These are phyloP conservation scores for Trifolium repens DNA, from an alignment of 306 rosid genomes.

Conservation along the genomic window DNA sequence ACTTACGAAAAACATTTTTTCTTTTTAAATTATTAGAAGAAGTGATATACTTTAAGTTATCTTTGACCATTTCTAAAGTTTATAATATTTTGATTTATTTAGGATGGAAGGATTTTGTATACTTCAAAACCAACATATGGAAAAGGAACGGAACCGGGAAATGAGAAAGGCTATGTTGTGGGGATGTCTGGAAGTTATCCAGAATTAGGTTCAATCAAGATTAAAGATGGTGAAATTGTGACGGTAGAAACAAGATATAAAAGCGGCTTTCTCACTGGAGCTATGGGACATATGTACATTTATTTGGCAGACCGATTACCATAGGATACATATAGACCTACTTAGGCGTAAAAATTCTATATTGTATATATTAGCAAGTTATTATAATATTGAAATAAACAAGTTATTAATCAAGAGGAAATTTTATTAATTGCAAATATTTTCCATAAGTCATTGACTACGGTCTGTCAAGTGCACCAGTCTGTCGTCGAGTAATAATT, in stretches of 20 bases:
- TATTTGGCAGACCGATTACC: conserved; percentile 12
- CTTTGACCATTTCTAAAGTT: no score
- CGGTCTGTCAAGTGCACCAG: no score
- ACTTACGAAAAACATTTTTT: not conserved
- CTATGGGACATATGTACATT: conserved; percentile 1
- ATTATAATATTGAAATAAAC: not conserved
- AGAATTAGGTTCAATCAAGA: conserved; percentile 7
- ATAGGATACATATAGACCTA: not conserved
- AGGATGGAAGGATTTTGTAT: conserved; percentile 18
- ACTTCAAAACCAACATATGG: conserved; percentile 20
- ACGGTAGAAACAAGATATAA: not conserved
- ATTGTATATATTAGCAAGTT: no score
- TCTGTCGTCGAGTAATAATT: no score
- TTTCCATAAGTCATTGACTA: no score
- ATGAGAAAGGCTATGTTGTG: conserved; percentile 1
- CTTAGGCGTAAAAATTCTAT: no score
- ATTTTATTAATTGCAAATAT: no score
- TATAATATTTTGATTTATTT: not conserved
- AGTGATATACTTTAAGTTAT: not conserved
- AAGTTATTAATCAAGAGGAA: not conserved
- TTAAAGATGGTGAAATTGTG: conserved; percentile 18
- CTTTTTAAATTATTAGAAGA: not conserved
- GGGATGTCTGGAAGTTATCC: conserved; percentile 20
- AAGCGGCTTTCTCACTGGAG: not conserved
- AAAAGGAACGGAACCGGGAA: conserved; percentile 2